These are phyloP conservation scores for Malus hybrid DNA, from an alignment of 331 rosid species.

Conservation along the genomic window DNA sequence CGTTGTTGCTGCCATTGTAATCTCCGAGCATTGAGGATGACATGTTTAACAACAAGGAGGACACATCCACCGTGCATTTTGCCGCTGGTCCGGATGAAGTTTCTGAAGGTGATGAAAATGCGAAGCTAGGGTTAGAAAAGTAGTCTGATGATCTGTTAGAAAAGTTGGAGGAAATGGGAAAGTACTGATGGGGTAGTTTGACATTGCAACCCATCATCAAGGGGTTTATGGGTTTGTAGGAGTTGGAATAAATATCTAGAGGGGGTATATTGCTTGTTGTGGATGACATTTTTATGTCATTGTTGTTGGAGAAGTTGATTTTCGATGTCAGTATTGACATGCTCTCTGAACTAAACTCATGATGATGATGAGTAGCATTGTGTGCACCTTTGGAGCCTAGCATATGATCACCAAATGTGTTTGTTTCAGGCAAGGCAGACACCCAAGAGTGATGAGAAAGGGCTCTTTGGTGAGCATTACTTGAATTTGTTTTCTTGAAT, in stretches of 20 bases:
- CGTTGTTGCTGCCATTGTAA: background rate
- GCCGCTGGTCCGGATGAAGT: constrained; percentile 11
- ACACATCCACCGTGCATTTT: constrained; percentile 39
- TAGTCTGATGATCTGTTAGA: constrained; percentile 25
- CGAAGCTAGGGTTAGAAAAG: constrained; percentile 9
- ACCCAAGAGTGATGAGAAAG: constrained; percentile 76
- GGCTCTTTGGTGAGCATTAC: constrained; percentile 54
- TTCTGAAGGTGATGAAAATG: constrained; percentile 34
- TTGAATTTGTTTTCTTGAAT: constrained; percentile 76
- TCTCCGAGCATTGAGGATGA: constrained; percentile 67
- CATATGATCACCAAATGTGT: constrained; percentile 6
- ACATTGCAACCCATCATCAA: background rate
- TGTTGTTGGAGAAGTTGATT: constrained; percentile 23
- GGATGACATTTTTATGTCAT: constrained; percentile 24
- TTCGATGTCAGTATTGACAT: constrained; percentile 28
- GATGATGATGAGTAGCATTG: background rate
- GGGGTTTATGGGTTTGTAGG: constrained; percentile 23
- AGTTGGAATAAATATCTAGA: constrained; percentile 27
- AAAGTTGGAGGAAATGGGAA: constrained; percentile 17
- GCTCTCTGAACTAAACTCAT: constrained; percentile 33
- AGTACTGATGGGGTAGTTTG: constrained; percentile 26
- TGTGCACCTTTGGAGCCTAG: background rate
- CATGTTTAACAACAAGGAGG: constrained; percentile 69
- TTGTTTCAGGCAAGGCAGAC: constrained; percentile 41
- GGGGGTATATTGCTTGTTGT: constrained; percentile 23